phyloP scores from a whole-genome alignment of 192 early-diverging fungal species.

The Linnemannia hyalina region DNA sequence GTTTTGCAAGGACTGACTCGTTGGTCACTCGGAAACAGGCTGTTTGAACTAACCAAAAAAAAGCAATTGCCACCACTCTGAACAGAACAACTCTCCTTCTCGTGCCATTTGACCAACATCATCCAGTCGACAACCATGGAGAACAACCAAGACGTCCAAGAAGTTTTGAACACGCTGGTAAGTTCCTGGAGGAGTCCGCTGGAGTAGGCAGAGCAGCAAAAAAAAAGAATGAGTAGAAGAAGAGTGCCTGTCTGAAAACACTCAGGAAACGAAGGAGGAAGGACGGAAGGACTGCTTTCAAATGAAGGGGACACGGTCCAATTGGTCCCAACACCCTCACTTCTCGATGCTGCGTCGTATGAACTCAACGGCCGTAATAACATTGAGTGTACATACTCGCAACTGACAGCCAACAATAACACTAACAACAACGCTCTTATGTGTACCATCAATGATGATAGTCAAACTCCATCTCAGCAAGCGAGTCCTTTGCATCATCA shows the following conservation, averaged over 20 bases:
- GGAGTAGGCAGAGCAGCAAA: background rate
- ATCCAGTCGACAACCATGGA: constrained; percentile 25
- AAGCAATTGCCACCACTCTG: background rate
- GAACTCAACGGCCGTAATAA: background rate
- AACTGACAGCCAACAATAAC: background rate
- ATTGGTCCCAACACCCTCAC: constrained; percentile 6
- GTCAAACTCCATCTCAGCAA: constrained; percentile 5
- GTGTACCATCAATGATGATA: background rate
- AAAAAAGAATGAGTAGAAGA: background rate
- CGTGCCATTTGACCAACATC: background rate
- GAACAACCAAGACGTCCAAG: constrained; percentile 33
- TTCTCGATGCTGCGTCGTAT: too few relatives aligned
- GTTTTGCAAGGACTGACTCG: too few relatives aligned
- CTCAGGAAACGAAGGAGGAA: background rate
- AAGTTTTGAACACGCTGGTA: constrained; percentile 40
- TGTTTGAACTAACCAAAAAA: background rate
- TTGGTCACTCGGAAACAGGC: background rate
- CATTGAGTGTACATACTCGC: background rate
- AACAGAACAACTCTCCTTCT: background rate
- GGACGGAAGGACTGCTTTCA: constrained; percentile 1
- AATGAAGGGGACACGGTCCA: constrained; percentile 3
- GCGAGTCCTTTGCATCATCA: background rate
- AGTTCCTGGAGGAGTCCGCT: background rate
- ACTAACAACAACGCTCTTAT: background rate
- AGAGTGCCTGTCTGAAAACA: background rate